A percentile compares a stretch with the other conserved stretches of the same genome.
phyloP scores from a whole-genome alignment of 495 filamentous ascomycete species.

The Lasiosphaeria hispida region DNA sequence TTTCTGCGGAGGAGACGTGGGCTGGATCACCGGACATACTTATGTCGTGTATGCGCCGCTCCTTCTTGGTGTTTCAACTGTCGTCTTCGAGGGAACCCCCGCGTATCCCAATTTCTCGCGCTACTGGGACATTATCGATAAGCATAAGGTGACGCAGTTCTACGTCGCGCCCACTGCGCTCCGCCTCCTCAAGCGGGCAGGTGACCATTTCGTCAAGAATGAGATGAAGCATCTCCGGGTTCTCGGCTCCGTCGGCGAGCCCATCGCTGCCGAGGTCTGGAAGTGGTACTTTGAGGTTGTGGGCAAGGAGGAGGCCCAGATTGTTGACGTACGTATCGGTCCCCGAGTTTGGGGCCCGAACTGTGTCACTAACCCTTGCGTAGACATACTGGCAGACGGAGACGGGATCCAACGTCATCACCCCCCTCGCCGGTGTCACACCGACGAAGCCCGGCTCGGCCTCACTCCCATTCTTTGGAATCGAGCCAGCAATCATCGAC shows the following conservation, averaged over 20 bases:
- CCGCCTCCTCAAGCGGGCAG: constrained; percentile 89
- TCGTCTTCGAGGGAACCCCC: constrained; percentile 98
- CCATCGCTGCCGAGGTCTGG: constrained; percentile 98
- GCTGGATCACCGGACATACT: constrained; percentile 99
- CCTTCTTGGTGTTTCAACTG: constrained; percentile 85
- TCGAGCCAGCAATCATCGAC: constrained; percentile 97
- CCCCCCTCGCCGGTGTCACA: constrained; percentile 70
- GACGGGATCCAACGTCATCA: constrained; percentile 91
- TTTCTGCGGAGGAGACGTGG: constrained; percentile 98
- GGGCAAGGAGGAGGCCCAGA: constrained; percentile 87
- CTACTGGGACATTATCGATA: constrained; percentile 97
- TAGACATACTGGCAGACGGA: constrained; percentile 99
- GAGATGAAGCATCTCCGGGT: constrained; percentile 87
- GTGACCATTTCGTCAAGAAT: constrained; percentile 83
- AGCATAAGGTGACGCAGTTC: constrained; percentile 95
- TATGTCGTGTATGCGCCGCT: constrained; percentile 98
- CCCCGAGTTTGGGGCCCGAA: background rate
- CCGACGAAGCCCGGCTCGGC: constrained; percentile 77
- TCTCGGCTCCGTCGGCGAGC: constrained; percentile 95
- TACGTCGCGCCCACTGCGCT: constrained; percentile 97
- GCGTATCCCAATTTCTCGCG: constrained; percentile 97
- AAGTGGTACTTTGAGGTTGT: constrained; percentile 99
- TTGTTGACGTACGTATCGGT: constrained; percentile 78
- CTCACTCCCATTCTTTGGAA: constrained; percentile 90
- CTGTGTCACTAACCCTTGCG: constrained; percentile 3